Base-by-base conservation (phyloP, 78 protist species). In the Dictyostelium brefeldianum region DNA sequence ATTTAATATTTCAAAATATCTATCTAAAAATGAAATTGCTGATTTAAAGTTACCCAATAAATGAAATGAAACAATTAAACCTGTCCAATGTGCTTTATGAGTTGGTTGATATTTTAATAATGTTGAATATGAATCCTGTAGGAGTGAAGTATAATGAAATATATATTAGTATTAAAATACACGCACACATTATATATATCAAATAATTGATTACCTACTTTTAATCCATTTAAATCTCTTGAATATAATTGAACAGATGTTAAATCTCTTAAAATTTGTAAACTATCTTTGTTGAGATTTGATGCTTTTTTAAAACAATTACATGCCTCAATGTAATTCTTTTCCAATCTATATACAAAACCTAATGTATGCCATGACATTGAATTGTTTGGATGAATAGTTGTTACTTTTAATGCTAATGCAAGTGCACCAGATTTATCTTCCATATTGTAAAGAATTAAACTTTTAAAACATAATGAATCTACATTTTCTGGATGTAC, bases 361-460 rank as follows among this genome's bases (percentile, higher is more conserved):
- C 99, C 99, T 46, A 89, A 91, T 14, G 98, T 98, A 77, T 98
- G 98, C 98, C 98, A 97, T 87, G 91, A 87, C 27, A 54, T 71
- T 15, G 71, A 81, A 10, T 46, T 73, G 8, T 67, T 50, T 36
- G 83, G 70, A 85, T 95, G 84, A 31, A 80, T 10, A 71, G 54
- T 82, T 47, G 98, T 80, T 5, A 96, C 97, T 46, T 20, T 31
- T 25, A 91, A 80, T 15, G 93, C 99, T 14, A 62, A 29, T 69
- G 95, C 97, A 89, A 91, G 96, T n/a, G 98, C 99, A 74, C 97
- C 98, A 29, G 77, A 83, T 94, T 80, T 87, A 56, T 94, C 73
- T 36, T 94, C 77, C 31, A 96, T 10, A 41, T 67, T 78, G 91
- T 93, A 95, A 59, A 96, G 77, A 47, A 94, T 81, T 51, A 97